Evolutionary conservation across 805 yeast species (phyloP).

Genomic region (Ogataea degrootiae): DNA sequence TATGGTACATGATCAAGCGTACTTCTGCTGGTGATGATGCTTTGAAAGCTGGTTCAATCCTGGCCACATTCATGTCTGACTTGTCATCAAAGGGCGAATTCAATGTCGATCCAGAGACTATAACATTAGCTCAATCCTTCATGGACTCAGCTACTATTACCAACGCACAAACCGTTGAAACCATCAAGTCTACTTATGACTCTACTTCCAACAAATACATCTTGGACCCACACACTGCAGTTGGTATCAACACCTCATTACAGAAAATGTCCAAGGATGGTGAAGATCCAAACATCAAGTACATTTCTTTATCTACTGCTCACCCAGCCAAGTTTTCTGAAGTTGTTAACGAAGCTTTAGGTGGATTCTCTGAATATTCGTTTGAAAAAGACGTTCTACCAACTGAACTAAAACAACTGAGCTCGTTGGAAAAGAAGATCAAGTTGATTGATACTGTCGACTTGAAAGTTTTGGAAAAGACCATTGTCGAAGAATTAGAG

Average conservation of each 20-base stretch:
- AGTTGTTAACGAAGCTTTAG: constrained; percentile 82
- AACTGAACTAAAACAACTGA: constrained; percentile 70
- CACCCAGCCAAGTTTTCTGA: constrained; percentile 99
- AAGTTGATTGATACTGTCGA: constrained; percentile 67
- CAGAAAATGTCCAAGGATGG: constrained; percentile 47
- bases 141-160: constrained; percentile 79
- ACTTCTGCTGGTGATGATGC: constrained; percentile 55
- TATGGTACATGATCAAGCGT: constrained; percentile 89
- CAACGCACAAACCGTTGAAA: constrained; percentile 70
- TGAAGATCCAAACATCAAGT: constrained; percentile 36
- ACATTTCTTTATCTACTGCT: constrained; percentile 88
- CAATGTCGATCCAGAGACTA: constrained; percentile 58
- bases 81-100: constrained; percentile 76
- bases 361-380: constrained; percentile 63
- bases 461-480: constrained; percentile 65
- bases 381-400: constrained; percentile 90
- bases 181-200: constrained; percentile 68
- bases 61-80: constrained; percentile 72
- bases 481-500: constrained; percentile 66
- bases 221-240: constrained; percentile 95
- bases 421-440: constrained; percentile 69
- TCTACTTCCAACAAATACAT: constrained; percentile 63
- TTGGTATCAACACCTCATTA: constrained; percentile 80
- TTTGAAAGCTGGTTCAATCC: constrained; percentile 65
- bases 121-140: constrained; percentile 59